phyloP scores from a whole-genome alignment of 228 moss, liverwort and hornwort genomes.

The Sphagnum fallax region DNA sequence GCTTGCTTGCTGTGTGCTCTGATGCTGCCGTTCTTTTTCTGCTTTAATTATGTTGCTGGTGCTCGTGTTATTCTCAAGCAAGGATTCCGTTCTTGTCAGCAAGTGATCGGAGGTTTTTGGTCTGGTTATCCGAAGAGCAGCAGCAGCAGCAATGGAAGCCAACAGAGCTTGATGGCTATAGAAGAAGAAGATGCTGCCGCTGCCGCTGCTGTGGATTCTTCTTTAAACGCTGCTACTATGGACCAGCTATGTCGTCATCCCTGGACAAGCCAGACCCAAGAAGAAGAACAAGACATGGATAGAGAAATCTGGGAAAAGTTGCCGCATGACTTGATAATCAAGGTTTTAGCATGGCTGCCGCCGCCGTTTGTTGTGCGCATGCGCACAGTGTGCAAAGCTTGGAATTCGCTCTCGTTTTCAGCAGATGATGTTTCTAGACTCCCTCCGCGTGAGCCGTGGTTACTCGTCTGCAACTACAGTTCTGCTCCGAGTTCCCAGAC shows the following conservation, averaged over 20 bases:
- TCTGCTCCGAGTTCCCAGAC: background rate
- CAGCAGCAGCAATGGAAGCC: background rate
- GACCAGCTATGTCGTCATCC: background rate
- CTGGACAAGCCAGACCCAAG: background rate
- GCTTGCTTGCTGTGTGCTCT: background rate
- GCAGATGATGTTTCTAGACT: background rate
- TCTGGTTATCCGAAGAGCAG: background rate
- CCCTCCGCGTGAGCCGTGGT: constrained; percentile 1
- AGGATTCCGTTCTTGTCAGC: constrained; percentile 1
- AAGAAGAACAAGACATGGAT: background rate
- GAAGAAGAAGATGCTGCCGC: background rate
- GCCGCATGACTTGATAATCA: constrained; percentile 1
- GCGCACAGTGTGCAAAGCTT: constrained; percentile 3
- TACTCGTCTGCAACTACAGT: constrained; percentile 2
- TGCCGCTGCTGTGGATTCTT: background rate
- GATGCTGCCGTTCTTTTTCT: background rate
- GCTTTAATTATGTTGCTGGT: background rate
- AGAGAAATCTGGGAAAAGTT: constrained; percentile 2
- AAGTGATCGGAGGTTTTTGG: background rate
- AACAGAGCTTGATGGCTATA: background rate
- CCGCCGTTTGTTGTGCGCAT: constrained; percentile 1
- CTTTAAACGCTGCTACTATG: background rate
- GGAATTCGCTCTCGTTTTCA: constrained; percentile 1
- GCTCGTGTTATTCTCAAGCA: constrained; percentile 1
- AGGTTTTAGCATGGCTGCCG: constrained; percentile 4